A percentile compares a stretch with the other conserved stretches of the same genome.
phyloP scores from a whole-genome alignment of 2,329 filamentous ascomycete species.

The Cyanodermella asteris region DNA sequence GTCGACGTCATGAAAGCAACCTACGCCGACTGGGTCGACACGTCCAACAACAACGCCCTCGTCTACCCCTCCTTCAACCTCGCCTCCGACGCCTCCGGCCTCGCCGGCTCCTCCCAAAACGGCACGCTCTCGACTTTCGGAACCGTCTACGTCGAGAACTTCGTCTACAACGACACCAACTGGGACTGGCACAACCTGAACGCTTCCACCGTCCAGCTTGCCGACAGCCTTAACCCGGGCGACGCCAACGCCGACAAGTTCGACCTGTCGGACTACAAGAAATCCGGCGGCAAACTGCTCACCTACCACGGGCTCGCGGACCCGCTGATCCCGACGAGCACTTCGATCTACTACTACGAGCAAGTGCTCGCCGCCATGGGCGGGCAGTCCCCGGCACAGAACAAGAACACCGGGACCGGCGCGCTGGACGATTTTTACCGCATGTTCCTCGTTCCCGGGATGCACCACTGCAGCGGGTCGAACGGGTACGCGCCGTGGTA shows the following conservation, averaged over 20 bases:
- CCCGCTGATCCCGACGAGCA: constrained; percentile 10
- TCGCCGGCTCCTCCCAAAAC: too few species aligned
- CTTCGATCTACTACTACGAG: constrained; percentile 9
- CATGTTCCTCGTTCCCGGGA: constrained; percentile 32
- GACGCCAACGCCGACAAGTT: constrained; percentile 26
- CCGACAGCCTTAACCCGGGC: constrained; percentile 21
- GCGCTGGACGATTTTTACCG: constrained; percentile 21
- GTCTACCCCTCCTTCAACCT: too few species aligned
- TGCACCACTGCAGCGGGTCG: constrained; percentile 28
- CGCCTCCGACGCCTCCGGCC: too few species aligned
- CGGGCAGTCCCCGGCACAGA: too few species aligned
- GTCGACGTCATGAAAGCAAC: neutral
- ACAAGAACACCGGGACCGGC: constrained; percentile 10
- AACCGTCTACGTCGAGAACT: constrained; percentile 20
- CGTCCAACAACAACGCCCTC: too few species aligned
- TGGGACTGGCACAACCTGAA: constrained; percentile 19
- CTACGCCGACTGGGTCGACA: constrained; percentile 3
- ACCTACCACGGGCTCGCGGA: constrained; percentile 22
- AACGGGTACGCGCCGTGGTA: too few species aligned
- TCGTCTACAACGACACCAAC: constrained; percentile 17
- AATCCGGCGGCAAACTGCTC: constrained; percentile 20
- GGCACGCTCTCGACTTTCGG: too few species aligned
- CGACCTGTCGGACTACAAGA: constrained; percentile 25
- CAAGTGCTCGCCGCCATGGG: constrained; percentile 18
- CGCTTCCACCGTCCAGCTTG: constrained; percentile 16